Evolutionary conservation across 495 filamentous ascomycete genomes (phyloP).

Genomic region (Aspergillus taichungensis): DNA sequence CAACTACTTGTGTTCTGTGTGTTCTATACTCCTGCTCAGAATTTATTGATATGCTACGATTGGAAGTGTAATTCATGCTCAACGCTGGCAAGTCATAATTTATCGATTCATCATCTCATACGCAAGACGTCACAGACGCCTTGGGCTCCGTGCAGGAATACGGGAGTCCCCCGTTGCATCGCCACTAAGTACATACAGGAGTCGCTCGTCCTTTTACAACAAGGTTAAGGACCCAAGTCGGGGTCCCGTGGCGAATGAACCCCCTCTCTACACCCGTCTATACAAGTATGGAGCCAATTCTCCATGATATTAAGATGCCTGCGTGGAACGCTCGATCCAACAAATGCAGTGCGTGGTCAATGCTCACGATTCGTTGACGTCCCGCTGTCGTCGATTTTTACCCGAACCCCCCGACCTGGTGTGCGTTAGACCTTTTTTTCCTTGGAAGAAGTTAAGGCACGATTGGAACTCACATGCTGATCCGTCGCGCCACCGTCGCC

Average conservation of each 20-base stretch:
- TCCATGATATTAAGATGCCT: constrained; percentile 4
- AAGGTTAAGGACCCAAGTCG: too few species aligned
- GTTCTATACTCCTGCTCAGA: not conserved
- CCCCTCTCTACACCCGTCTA: constrained; percentile 2
- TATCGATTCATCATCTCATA: constrained; percentile 28
- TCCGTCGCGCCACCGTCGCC: constrained; percentile 73
- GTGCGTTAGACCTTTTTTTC: constrained; percentile 2
- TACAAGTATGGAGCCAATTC: constrained; percentile 7
- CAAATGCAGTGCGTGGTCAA: too few species aligned
- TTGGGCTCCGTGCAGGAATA: constrained; percentile 15
- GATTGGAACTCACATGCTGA: constrained; percentile 76
- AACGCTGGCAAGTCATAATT: constrained; percentile 10
- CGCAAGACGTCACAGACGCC: constrained; percentile 21
- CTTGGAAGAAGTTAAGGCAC: not conserved
- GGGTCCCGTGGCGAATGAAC: too few species aligned
- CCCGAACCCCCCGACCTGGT: constrained; percentile 32
- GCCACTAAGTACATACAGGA: too few species aligned
- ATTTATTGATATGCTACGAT: not conserved
- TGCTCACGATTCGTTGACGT: constrained; percentile 19
- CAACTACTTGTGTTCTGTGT: too few species aligned
- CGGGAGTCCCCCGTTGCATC: not conserved
- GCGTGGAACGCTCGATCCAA: not conserved
- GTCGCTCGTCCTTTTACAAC: too few species aligned
- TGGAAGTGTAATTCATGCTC: not conserved
- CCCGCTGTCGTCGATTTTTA: constrained; percentile 27